Conservation (phyloP, 2,329 filamentous ascomycete genomes). For the Aureobasidium sp. region DNA sequence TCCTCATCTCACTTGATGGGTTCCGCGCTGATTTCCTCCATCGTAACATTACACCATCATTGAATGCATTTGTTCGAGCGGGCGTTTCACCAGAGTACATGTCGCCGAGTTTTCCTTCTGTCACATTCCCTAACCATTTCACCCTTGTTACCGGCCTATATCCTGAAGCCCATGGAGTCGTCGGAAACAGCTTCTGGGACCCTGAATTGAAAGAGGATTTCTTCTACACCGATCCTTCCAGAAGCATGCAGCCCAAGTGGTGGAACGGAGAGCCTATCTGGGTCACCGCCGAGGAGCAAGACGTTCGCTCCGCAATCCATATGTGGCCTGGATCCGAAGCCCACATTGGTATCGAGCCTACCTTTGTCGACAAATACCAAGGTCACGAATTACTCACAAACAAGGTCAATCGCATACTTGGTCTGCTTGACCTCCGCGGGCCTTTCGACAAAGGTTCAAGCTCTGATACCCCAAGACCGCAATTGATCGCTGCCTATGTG, state of each 20-base stretch:
- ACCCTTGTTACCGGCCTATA: slow-evolving; percentile 87
- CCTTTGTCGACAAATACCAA: slow-evolving; percentile 78
- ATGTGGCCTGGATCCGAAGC: slow-evolving; percentile 99
- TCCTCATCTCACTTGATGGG: slow-evolving; percentile 88
- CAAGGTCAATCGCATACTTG: slow-evolving; percentile 73
- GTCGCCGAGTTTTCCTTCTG: slow-evolving; percentile 87
- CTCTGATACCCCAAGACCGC: slow-evolving; percentile 56
- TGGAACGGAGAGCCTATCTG: slow-evolving; percentile 93
- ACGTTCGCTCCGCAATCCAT: slow-evolving; percentile 73
- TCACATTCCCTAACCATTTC: slow-evolving; percentile 93
- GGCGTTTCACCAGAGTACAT: slow-evolving; percentile 90
- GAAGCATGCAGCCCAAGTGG: slow-evolving; percentile 80
- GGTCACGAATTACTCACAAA: slow-evolving; percentile 61
- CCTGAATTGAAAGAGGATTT: slow-evolving; percentile 69
- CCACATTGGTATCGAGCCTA: slow-evolving; percentile 66
- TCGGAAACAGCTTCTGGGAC: slow-evolving; percentile 94
- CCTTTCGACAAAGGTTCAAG: slow-evolving; percentile 44
- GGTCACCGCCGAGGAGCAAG: slow-evolving; percentile 81
- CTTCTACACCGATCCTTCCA: slow-evolving; percentile 69
- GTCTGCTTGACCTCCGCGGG: slow-evolving; percentile 77
- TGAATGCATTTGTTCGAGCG: slow-evolving; percentile 68
- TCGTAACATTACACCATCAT: slow-evolving; percentile 70
- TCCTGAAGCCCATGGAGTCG: slow-evolving; percentile 85
- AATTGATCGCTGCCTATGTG: slow-evolving; percentile 90
- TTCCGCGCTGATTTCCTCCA: slow-evolving; percentile 91